Conservation (phyloP, 257 asterid species). For the Ballota nigra region DNA sequence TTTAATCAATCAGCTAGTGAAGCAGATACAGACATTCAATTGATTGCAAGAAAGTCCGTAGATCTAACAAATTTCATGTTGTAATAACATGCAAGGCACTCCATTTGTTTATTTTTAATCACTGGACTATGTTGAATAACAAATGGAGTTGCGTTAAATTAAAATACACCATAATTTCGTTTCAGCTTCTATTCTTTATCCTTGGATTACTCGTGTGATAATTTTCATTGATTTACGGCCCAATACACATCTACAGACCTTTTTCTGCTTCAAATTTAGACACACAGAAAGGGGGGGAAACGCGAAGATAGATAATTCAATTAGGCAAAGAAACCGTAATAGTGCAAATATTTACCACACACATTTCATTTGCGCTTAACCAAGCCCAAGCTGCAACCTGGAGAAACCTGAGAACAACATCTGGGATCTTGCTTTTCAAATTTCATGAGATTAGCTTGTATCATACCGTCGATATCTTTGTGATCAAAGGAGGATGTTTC, state of each 20-base stretch:
- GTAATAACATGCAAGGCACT: background rate
- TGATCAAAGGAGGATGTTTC: conserved; percentile 19
- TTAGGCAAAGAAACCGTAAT: background rate
- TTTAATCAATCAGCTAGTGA: conserved; percentile 8
- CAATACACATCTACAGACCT: background rate
- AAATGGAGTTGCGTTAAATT: conserved; percentile 13
- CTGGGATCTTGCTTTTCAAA: conserved; percentile 35
- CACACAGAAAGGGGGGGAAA: no score
- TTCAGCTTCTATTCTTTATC: background rate
- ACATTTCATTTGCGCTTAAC: conserved; percentile 40
- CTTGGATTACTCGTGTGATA: background rate
- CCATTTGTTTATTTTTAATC: conserved; percentile 2
- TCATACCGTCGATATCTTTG: conserved; percentile 49
- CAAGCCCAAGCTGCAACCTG: conserved; percentile 34
- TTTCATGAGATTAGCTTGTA: conserved; percentile 42
- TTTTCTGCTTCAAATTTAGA: background rate
- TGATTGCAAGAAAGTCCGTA: conserved; percentile 44
- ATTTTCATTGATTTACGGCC: no score
- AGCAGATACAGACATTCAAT: conserved; percentile 30
- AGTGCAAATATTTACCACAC: conserved; percentile 9
- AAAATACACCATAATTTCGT: background rate
- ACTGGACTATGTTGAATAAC: conserved; percentile 12
- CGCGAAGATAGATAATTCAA: no score
- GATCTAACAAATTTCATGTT: conserved; percentile 2
- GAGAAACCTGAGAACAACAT: conserved; percentile 21